Conservation (phyloP, 1,284 basidiomycete species). For the Schizopora paradoxa region DNA sequence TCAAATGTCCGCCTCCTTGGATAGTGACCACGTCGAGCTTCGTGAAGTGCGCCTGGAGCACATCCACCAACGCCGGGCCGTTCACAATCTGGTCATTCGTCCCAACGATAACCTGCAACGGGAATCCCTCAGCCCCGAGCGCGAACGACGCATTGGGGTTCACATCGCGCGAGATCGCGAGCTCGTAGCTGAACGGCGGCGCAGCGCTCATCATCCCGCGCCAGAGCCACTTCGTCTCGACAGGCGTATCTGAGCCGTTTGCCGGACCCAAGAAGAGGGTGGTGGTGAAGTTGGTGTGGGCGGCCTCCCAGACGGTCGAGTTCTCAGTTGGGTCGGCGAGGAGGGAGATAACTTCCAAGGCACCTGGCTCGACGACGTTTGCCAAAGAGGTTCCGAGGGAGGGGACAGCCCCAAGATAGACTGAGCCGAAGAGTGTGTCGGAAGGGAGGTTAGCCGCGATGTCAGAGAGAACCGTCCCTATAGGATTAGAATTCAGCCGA, state of each 20-base stretch:
- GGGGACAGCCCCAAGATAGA: constrained; percentile 21
- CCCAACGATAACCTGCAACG: constrained; percentile 22
- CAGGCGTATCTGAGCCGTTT: constrained; percentile 16
- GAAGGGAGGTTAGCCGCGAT: constrained; percentile 19
- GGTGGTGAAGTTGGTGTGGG: constrained; percentile 21
- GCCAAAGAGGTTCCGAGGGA: constrained; percentile 21
- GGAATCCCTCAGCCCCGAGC: constrained; percentile 21
- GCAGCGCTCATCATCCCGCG: constrained; percentile 20
- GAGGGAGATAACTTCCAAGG: constrained; percentile 16
- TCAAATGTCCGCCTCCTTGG: constrained; percentile 22
- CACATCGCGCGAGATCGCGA: constrained; percentile 17
- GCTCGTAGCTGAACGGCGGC: constrained; percentile 16
- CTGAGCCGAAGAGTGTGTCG: constrained; percentile 20
- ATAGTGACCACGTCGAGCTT: constrained; percentile 21
- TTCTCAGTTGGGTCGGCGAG: constrained; percentile 17
- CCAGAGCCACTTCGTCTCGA: constrained; percentile 20
- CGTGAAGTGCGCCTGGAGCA: constrained; percentile 22
- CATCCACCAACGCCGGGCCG: constrained; percentile 16
- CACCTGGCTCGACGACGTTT: constrained; percentile 16
- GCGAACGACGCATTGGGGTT: constrained; percentile 21
- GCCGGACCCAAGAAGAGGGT: constrained; percentile 20
- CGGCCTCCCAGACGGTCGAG: constrained; percentile 18
- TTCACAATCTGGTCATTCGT: constrained; percentile 21
- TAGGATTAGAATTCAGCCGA: constrained; percentile 2
- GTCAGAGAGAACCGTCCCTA: constrained; percentile 23